Percentiles rank a stretch among this genome's conserved stretches.
These are phyloP conservation scores for Filosporella fistucella DNA, from an alignment of 495 filamentous ascomycete genomes.

Conservation along the genomic window DNA sequence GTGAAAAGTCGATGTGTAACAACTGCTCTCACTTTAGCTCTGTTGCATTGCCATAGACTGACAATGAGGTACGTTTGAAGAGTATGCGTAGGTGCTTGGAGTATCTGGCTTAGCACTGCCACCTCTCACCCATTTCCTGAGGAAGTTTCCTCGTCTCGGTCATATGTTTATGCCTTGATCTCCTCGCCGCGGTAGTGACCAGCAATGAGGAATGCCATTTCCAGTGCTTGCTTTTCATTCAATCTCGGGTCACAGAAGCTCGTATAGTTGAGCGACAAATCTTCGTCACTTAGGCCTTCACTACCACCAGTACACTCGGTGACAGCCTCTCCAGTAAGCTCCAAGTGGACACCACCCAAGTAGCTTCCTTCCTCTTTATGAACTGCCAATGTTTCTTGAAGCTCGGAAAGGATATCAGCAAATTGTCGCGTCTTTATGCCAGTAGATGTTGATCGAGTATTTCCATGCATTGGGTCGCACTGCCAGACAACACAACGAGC, in stretches of 20 bases:
- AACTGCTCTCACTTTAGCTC: too few species aligned
- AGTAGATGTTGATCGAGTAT: conserved; percentile 62
- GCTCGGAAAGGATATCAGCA: conserved; percentile 77
- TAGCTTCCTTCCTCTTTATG: conserved; percentile 78
- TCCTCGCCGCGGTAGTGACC: conserved; percentile 43
- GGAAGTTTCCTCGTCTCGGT: too few species aligned
- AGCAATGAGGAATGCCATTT: conserved; percentile 90
- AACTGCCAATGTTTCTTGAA: conserved; percentile 72
- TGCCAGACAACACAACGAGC: conserved; percentile 87
- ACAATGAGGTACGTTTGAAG: too few species aligned
- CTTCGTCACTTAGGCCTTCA: conserved; percentile 80
- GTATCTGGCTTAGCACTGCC: too few species aligned
- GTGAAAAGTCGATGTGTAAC: too few species aligned
- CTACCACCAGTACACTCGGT: conserved; percentile 95
- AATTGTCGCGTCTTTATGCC: conserved; percentile 90
- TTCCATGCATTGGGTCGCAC: conserved; percentile 98
- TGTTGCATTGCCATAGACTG: too few species aligned
- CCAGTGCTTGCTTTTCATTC: conserved; percentile 96
- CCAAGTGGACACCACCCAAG: conserved; percentile 90
- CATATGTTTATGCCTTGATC: too few species aligned
- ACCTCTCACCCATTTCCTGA: too few species aligned
- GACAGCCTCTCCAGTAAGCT: conserved; percentile 91
- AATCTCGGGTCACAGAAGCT: conserved; percentile 92
- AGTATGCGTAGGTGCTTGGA: too few species aligned
- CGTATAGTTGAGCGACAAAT: conserved; percentile 81